These are phyloP conservation scores for Pythium myriotylum DNA, from an alignment of 352 stramenopile species.

Conservation along the genomic window DNA sequence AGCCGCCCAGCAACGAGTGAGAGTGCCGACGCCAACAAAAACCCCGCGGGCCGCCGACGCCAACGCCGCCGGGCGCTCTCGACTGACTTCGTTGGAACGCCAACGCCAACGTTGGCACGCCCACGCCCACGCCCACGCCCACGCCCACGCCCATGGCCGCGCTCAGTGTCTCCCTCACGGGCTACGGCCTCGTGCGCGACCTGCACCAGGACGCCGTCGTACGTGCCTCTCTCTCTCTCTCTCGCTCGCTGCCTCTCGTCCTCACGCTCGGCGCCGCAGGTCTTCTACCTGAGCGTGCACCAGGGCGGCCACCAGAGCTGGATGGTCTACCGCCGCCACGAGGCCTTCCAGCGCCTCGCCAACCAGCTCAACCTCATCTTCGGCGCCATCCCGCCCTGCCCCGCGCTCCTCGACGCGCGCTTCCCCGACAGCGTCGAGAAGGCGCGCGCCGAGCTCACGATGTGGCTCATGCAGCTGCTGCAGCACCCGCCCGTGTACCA, in stretches of 20 bases:
- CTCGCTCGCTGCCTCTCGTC: too few relatives aligned
- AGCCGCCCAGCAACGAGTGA: neutral
- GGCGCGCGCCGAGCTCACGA: conserved; percentile 66
- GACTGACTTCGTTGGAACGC: neutral
- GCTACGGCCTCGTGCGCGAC: conserved; percentile 70
- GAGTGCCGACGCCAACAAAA: conserved; percentile 18
- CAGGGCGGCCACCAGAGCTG: conserved; percentile 66
- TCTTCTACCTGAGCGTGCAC: conserved; percentile 79
- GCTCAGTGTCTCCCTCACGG: conserved; percentile 73
- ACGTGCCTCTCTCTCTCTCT: conserved; percentile 18
- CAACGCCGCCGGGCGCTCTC: neutral
- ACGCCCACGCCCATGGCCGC: conserved; percentile 72
- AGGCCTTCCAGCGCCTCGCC: conserved; percentile 75
- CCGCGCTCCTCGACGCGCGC: conserved; percentile 57
- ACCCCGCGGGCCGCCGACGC: neutral
- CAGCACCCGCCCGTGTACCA: conserved; percentile 80
- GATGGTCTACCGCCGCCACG: conserved; percentile 77
- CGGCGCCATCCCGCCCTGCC: conserved; percentile 60
- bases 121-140: too few relatives aligned
- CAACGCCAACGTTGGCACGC: conserved; percentile 6
- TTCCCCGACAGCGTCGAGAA: conserved; percentile 76
- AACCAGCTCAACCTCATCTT: conserved; percentile 73
- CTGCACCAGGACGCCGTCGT: conserved; percentile 58
- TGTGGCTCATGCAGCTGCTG: conserved; percentile 84
- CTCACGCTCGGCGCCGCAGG: too few relatives aligned